These are phyloP conservation scores for Candida qinlingensis DNA, from an alignment of 805 yeast species.

Conservation along the genomic window DNA sequence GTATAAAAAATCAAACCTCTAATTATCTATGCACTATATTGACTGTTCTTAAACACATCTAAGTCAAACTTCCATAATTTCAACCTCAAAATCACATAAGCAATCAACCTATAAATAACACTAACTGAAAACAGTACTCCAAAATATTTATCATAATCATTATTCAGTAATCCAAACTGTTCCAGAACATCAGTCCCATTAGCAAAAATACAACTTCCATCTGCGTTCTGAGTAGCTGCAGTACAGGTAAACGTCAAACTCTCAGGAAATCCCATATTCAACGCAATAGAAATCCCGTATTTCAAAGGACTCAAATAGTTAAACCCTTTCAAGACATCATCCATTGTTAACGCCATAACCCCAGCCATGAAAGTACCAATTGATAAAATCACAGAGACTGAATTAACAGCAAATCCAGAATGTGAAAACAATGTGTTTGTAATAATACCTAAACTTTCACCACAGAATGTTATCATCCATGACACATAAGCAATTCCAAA, in stretches of 20 bases:
- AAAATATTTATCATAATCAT: constrained; percentile 30
- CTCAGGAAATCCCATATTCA: constrained; percentile 46
- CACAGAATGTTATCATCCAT: constrained; percentile 57
- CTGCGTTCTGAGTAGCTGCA: constrained; percentile 25
- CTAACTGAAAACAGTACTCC: constrained; percentile 35
- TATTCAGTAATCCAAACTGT: constrained; percentile 33
- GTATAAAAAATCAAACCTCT: not conserved
- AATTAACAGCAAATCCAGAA: constrained; percentile 75
- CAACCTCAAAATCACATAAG: constrained; percentile 24
- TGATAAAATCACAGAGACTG: constrained; percentile 60
- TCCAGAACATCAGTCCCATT: constrained; percentile 53
- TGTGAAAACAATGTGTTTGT: constrained; percentile 70
- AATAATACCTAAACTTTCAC: constrained; percentile 80
- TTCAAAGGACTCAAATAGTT: constrained; percentile 77
- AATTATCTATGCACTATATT: not conserved
- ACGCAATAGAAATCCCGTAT: constrained; percentile 54
- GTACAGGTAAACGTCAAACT: constrained; percentile 48
- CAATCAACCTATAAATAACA: constrained; percentile 37
- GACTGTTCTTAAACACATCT: constrained; percentile 9
- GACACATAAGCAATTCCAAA: constrained; percentile 57
- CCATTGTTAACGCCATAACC: constrained; percentile 73
- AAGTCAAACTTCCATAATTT: constrained; percentile 19
- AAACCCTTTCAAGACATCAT: constrained; percentile 57
- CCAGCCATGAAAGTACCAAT: constrained; percentile 84
- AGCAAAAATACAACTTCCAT: constrained; percentile 41